These are phyloP conservation scores for Chlorella vulgaris DNA, from an alignment of 139 green algal species.

Conservation along the genomic window DNA sequence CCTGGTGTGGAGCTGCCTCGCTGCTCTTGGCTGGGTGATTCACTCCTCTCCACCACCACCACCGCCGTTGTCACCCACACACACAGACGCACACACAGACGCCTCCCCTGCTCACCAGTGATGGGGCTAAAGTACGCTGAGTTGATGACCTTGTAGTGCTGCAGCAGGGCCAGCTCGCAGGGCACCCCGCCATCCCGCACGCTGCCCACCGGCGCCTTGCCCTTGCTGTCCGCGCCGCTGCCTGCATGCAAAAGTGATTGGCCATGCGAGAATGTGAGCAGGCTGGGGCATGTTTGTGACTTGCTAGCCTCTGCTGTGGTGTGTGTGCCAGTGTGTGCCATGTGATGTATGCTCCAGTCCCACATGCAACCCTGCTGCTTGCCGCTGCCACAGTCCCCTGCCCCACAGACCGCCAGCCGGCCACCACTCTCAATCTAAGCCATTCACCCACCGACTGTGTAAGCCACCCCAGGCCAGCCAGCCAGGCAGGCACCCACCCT, in stretches of 20 bases:
- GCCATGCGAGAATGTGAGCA: not conserved
- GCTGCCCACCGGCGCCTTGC: conserved; percentile 11
- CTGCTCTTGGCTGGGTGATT: not conserved
- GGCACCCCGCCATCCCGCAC: conserved; percentile 33
- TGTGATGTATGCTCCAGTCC: too few species aligned
- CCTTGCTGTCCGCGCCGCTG: not conserved
- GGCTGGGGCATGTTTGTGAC: too few species aligned
- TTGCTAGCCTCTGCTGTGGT: too few species aligned
- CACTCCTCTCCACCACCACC: not conserved
- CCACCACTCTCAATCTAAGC: too few species aligned
- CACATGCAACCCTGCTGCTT: too few species aligned
- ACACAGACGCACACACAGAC: not conserved
- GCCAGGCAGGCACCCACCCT: not conserved
- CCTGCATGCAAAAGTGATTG: not conserved
- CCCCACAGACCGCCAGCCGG: too few species aligned
- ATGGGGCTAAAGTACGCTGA: conserved; percentile 80
- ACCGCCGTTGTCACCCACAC: not conserved
- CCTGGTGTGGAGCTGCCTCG: not conserved
- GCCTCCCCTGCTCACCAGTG: conserved; percentile 33
- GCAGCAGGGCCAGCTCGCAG: conserved; percentile 41
- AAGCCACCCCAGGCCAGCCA: too few species aligned
- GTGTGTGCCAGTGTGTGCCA: too few species aligned
- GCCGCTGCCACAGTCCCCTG: too few species aligned
- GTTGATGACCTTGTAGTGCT: conserved; percentile 82
- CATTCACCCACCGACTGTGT: too few species aligned